A percentile compares a stretch with the other conserved stretches of the same genome.
These are phyloP conservation scores for Priceomyces haplophilus DNA, from an alignment of 805 yeast species.

Conservation along the genomic window DNA sequence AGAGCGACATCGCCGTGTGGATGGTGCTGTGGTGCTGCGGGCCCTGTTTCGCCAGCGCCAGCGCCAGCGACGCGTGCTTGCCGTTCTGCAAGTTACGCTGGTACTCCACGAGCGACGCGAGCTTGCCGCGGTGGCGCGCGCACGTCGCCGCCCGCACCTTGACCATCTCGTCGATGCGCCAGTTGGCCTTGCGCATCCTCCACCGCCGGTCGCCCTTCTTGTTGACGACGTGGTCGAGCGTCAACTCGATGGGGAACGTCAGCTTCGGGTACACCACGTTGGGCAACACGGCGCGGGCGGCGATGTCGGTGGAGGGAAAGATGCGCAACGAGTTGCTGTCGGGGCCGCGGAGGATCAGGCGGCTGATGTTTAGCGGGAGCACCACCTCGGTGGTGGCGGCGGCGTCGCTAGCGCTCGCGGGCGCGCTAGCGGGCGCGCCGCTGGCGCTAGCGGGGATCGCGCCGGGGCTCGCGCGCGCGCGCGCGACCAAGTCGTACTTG, in stretches of 20 bases:
- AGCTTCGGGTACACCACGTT: constrained; percentile 87
- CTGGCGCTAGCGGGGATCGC: too few species aligned
- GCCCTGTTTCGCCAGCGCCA: neutral
- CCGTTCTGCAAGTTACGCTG: constrained; percentile 16
- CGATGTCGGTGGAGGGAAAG: constrained; percentile 92
- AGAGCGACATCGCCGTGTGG: constrained; percentile 20
- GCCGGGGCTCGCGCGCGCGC: too few species aligned
- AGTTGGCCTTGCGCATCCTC: constrained; percentile 85
- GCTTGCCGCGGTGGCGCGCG: constrained; percentile 50
- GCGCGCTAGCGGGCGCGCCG: too few species aligned
- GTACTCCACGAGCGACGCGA: constrained; percentile 41
- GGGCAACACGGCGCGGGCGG: constrained; percentile 84
- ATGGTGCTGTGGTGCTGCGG: constrained; percentile 28
- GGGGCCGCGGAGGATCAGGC: constrained; percentile 77
- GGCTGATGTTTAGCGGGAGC: constrained; percentile 67
- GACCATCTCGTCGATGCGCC: constrained; percentile 87
- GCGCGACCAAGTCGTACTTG: constrained; percentile 59
- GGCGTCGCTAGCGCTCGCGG: too few species aligned
- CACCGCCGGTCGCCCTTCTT: constrained; percentile 63
- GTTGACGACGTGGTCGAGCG: constrained; percentile 64
- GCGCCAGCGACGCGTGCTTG: neutral
- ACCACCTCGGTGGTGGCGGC: constrained; percentile 35
- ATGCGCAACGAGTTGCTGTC: constrained; percentile 85
- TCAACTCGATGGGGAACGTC: constrained; percentile 76
- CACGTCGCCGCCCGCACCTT: constrained; percentile 61